Conservation (phyloP, 2,329 filamentous ascomycete genomes). For the Exserohilum rostratum region DNA sequence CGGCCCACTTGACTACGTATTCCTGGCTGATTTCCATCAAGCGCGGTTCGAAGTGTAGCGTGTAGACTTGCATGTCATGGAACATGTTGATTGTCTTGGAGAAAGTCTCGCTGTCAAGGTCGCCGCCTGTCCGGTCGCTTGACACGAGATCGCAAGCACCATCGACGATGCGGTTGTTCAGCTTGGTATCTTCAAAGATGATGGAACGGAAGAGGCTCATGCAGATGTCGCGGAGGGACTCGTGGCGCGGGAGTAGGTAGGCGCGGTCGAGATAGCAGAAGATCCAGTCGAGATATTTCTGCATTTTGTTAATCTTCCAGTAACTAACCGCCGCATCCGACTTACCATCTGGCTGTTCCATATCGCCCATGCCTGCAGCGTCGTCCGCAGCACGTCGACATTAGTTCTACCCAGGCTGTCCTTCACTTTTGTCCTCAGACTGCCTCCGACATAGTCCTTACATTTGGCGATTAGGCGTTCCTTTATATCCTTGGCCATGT, state of each 20-base stretch:
- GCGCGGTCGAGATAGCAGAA: slow-evolving; percentile 95
- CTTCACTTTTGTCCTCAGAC: slow-evolving; percentile 65
- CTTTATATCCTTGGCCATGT: slow-evolving; percentile 71
- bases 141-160: slow-evolving; percentile 80
- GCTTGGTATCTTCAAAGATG: slow-evolving; percentile 60
- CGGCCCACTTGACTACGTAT: slow-evolving; percentile 74
- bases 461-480: slow-evolving; percentile 69
- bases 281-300: slow-evolving; percentile 81
- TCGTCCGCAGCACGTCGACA: slow-evolving; percentile 67
- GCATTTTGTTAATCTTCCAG: slow-evolving; percentile 16
- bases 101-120: slow-evolving; percentile 67
- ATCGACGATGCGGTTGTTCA: slow-evolving; percentile 63
- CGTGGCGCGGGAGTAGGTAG: slow-evolving; percentile 77
- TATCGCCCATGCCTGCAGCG: slow-evolving; percentile 70
- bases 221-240: slow-evolving; percentile 81
- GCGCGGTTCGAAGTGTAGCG: slow-evolving; percentile 75
- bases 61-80: slow-evolving; percentile 82
- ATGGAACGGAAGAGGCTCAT: slow-evolving; percentile 73
- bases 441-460: slow-evolving; percentile 64
- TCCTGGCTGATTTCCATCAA: slow-evolving; percentile 71
- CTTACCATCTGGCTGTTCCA: slow-evolving; percentile 81
- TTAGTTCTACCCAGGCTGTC: slow-evolving; percentile 62
- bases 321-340: not conserved
- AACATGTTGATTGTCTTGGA: slow-evolving; percentile 80
- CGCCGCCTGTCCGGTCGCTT: slow-evolving; percentile 67